Percentiles rank a stretch among this genome's conserved stretches.
phyloP scores from a whole-genome alignment of 2,329 filamentous ascomycete genomes.

The Fusarium sulawesiense region DNA sequence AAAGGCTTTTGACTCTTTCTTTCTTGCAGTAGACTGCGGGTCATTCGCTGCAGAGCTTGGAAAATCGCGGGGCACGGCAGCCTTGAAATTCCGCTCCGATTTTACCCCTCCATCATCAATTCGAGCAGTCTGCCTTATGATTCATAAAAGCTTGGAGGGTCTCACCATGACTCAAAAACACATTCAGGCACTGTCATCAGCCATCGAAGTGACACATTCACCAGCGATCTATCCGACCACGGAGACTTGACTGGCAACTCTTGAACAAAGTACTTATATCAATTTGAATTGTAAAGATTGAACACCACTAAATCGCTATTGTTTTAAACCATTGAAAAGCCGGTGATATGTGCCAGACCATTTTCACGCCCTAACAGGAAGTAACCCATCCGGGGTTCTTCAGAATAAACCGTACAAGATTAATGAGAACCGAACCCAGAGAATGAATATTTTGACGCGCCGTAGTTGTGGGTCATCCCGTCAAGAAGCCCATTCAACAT shows the following conservation, averaged over 20 bases:
- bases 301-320: slow-evolving; percentile 30
- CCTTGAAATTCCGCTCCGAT: slow-evolving; percentile 35
- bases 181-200: neutral
- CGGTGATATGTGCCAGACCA: slow-evolving; percentile 26
- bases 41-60: slow-evolving; percentile 36
- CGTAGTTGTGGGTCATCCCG: slow-evolving; percentile 30
- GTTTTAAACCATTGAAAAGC: slow-evolving; percentile 16
- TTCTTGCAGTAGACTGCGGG: slow-evolving; percentile 27
- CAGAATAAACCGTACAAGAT: slow-evolving; percentile 29
- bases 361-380: slow-evolving; percentile 13
- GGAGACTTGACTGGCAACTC: neutral
- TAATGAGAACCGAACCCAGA: slow-evolving; percentile 28
- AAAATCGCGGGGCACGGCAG: slow-evolving; percentile 38
- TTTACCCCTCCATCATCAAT: slow-evolving; percentile 31
- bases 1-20: slow-evolving; percentile 41
- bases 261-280: neutral
- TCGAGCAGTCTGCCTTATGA: neutral
- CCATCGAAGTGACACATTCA: neutral
- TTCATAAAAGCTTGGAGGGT: neutral
- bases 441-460: slow-evolving; percentile 43
- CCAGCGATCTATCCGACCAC: neutral
- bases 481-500: slow-evolving; percentile 31
- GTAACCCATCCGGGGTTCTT: slow-evolving; percentile 1
- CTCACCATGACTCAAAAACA: neutral
- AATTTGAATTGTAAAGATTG: slow-evolving; percentile 31